phyloP scores from a whole-genome alignment of 2,329 filamentous ascomycete genomes.

The Penicillium paneum region DNA sequence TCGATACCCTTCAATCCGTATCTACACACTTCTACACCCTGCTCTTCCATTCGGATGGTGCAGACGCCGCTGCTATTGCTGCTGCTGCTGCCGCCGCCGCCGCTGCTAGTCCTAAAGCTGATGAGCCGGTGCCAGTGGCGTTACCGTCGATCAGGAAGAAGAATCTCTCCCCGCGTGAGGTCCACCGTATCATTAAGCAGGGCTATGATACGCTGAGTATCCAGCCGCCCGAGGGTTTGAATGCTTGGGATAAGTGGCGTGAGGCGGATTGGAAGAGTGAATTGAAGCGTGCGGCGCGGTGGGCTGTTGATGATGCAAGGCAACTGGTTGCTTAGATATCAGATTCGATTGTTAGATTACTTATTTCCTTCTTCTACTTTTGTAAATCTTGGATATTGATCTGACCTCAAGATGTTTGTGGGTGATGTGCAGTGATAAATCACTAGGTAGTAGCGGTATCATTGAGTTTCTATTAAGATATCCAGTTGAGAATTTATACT shows the following conservation, averaged over 20 bases:
- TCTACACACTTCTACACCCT: conserved; percentile 78
- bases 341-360: neutral
- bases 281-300: conserved; percentile 81
- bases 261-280: conserved; percentile 81
- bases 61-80: conserved; percentile 6
- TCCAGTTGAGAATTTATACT: conserved; percentile 4
- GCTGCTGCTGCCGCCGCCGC: conserved; percentile 8
- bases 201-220: conserved; percentile 95
- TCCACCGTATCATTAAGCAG: conserved; percentile 88
- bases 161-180: conserved; percentile 76
- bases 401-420: neutral
- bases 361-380: neutral
- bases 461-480: conserved; percentile 1
- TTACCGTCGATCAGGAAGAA: conserved; percentile 49
- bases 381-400: neutral
- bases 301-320: conserved; percentile 69
- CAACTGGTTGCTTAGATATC: conserved; percentile 37
- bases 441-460: neutral
- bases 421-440: neutral
- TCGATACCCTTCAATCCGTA: conserved; percentile 80
- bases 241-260: conserved; percentile 79
- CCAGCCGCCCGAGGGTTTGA: conserved; percentile 79
- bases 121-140: conserved; percentile 25
- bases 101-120: conserved; percentile 17
- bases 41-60: conserved; percentile 56